These are phyloP conservation scores for Coemansia sp. DNA, from an alignment of 192 early-diverging fungal genomes.

Conservation along the genomic window DNA sequence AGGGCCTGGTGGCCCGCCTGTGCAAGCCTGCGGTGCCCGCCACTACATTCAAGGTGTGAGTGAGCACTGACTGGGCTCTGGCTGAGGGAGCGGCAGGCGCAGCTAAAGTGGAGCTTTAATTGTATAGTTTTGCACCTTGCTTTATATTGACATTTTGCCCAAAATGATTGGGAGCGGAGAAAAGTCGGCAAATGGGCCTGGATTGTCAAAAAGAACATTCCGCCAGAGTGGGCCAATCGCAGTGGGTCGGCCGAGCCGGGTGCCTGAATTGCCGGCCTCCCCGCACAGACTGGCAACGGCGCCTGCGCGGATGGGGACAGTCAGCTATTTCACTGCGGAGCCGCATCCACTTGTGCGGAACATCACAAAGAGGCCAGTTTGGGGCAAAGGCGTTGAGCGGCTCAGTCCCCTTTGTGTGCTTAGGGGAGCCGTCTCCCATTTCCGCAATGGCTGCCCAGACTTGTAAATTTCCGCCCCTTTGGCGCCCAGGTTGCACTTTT, in stretches of 20 bases:
- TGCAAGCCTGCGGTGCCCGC: constrained; percentile 40
- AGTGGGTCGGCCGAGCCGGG: neutral
- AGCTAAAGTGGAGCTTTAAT: no score
- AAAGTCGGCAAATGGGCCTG: neutral
- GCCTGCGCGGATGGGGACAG: neutral
- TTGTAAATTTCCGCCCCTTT: constrained; percentile 4
- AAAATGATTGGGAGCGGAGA: neutral
- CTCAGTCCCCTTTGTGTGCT: neutral
- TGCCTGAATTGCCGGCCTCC: neutral
- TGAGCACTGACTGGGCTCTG: no score
- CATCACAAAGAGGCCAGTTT: neutral
- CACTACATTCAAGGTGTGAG: constrained; percentile 13
- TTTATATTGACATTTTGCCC: no score
- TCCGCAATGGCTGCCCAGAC: constrained; percentile 22
- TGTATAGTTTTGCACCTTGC: no score
- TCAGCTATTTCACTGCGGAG: neutral
- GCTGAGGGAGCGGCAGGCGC: no score
- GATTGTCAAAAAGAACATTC: neutral
- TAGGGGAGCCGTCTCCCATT: neutral
- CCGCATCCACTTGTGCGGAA: neutral
- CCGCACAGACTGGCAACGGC: neutral
- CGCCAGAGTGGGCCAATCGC: neutral
- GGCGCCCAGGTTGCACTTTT: neutral
- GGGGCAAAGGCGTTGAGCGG: constrained; percentile 2
- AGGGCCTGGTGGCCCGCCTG: constrained; percentile 75